Evolutionary conservation across 768 basidiomycete genomes (phyloP), one percentile per base, ranked within the genome.

Genomic region (Leccinum disarticulatum): DNA sequence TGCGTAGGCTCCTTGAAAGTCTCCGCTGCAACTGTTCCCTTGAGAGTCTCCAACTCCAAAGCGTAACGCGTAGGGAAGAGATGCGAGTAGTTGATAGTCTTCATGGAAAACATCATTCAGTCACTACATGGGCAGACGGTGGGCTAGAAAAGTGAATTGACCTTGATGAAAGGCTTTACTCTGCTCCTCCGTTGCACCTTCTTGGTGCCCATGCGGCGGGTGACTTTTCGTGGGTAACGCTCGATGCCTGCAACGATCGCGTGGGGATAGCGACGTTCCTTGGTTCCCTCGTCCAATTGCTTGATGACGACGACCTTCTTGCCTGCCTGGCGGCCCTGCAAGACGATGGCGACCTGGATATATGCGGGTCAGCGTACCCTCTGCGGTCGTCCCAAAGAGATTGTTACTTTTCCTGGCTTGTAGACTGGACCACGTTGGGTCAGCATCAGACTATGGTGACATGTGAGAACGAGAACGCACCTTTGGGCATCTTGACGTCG

Each of bases 151-250:
- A 2, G 46, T 11, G 3, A 5, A 77, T 83, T 68, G 68, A 94
- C 95, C 87, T 99, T 98, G 85, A 99, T 94, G 79, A 99, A 99
- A 67, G 97, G 97, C 86, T 99, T 99, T 78, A 99, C 89, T 80
- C 95, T 96, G 80, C 87, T 94, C 80, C 97, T 84, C 80, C 82
- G 84, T 67, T 89, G 85, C 66, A 98, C 76, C 77, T 92, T 93
- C 85, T 97, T 98, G 77, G 92, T 87, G 65, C 96, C 93, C 96
- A 98, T 98, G 65, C 91, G 88, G 74, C 90, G 90, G 67, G 93
- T 97, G 68, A 98, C 96, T 82, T 98, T 98, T 74, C 91, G 82
- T 17, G 97, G 97, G 87, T 97, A 98, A 67, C 95, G 87, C 82
- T 99, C 96, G 74, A 99, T 86, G 66, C 97, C 97, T 60, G 95